Evolutionary conservation across 805 yeast genomes (phyloP), one percentile per base, ranked within the genome.

Genomic region (Cyberlindnera petersonii): DNA sequence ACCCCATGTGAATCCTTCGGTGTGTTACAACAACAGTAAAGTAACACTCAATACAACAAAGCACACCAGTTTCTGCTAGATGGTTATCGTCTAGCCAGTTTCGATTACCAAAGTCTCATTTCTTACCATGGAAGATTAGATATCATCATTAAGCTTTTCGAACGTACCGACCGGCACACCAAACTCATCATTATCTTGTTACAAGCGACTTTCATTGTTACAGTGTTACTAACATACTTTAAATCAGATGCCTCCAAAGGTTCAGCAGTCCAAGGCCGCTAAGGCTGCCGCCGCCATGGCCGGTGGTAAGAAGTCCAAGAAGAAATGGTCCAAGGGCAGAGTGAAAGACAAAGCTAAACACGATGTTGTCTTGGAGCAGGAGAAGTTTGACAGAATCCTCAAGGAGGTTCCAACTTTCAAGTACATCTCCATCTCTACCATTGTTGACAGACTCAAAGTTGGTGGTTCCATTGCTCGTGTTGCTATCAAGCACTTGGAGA

Each of bases 291-390:
- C 98, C 79, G 98, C 97, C 73, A 79, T 87, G 83, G 96, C 97
- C 72, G 97, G 97, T 85, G 96, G 97, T 83, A 89, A 89, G 86
- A 88, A 91, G 71, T 87, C 96, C 75, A 93, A 93, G 88, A 91
- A 93, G 95, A 93, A 93, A 96, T 93, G 98, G 98, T 86, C 95
- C 85, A 89, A 91, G 83, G 96, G 96, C 75, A 88, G 94, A 83
- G 96, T 88, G 74, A 93, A 94, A 89, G 99, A 93, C 77, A 91
- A 86, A 95, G 98, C 98, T 64, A 91, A 86, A 72, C 98, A 93
- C 82, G 82, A 88, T 68, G 89, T 93, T 65, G 77, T 86, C 71
- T 79, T 93, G 65, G 99, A 93, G 74, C 97, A 93, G 79, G 95
- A 93, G 61, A 86, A 91, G 71, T 91, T 84, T 79, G 98, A 93